Base-by-base conservation (phyloP, 306 rosid species). In the Sechiopsis laciniata region DNA sequence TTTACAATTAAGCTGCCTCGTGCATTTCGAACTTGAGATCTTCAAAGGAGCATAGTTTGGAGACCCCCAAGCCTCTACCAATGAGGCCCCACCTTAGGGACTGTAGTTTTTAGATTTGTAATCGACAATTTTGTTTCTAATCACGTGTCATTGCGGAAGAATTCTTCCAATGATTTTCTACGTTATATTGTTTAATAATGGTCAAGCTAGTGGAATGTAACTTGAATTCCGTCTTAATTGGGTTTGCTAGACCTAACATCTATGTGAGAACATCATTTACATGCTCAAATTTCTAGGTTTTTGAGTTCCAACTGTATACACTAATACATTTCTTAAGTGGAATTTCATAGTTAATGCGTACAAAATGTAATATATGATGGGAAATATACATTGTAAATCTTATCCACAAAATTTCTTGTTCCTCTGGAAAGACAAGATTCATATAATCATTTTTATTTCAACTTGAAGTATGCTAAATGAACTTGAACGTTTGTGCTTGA, bases 341-440 rank as follows among this genome's bases (percentile, higher is more conserved):
- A 21, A 7, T 68, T 68, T 68, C 21, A 2, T 11, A 17, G 6
- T 45, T 11, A 19, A 6, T 45, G 17, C 17, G 2, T 5, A 7
- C 12, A 51, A 50, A 62, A 48, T 14, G 42, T 48, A 7, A 46
- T 11, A 45, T 20, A 46, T 46, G 10, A 6, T 21, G 19, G 37
- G 56, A 11, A 68, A 45, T 16, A 3, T 16, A 21, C 56, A 45
- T 45, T 6, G 10, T 65, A 40, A 19, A 32, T 40, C 46, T 40
- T 0, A 7, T n/a, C 12, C 4, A 12, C 16, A 26, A 26, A 46
- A 17, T 12, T 13, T 67, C 19, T 21, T 0, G 0, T 46, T 21
- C 12, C 13, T 46, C 56, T 46, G 40, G 56, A 68, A 46, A 68
- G 73, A 21, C 13, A 68, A 20, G 73, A 68, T 48, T 68, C 55